These are phyloP conservation scores for Vigna nakashimae DNA, from an alignment of 306 rosid species.

Conservation along the genomic window DNA sequence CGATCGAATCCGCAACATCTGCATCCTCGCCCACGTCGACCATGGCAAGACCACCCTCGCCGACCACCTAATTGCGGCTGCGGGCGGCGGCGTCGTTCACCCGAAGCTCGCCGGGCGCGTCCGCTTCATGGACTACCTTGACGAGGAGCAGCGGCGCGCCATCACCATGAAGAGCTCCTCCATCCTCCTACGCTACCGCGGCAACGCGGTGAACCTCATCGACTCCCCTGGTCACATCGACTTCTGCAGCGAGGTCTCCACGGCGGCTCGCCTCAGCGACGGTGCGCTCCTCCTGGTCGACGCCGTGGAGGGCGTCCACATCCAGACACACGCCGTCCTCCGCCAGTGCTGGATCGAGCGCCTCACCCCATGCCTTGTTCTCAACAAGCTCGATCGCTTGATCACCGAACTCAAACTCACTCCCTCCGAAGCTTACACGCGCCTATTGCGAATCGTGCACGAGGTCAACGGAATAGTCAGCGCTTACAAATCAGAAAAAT, in stretches of 20 bases:
- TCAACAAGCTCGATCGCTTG: constrained; percentile 86
- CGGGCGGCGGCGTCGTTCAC: constrained; percentile 73
- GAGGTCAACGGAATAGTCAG: constrained; percentile 92
- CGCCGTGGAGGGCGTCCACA: constrained; percentile 92
- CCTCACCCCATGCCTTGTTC: constrained; percentile 81
- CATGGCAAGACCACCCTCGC: constrained; percentile 95
- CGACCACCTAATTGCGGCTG: constrained; percentile 82
- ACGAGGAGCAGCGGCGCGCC: constrained; percentile 88
- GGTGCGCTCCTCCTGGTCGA: constrained; percentile 88
- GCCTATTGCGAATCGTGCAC: constrained; percentile 70
- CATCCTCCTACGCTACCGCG: constrained; percentile 56
- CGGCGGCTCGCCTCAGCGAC: constrained; percentile 87
- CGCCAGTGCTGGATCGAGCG: constrained; percentile 95
- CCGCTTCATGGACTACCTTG: constrained; percentile 88
- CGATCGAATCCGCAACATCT: constrained; percentile 73
- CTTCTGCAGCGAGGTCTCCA: constrained; percentile 91
- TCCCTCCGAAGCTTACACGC: constrained; percentile 76
- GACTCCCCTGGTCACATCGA: constrained; percentile 97
- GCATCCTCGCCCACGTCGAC: constrained; percentile 90
- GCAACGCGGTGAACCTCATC: constrained; percentile 70
- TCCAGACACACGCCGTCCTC: constrained; percentile 88
- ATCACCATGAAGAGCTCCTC: constrained; percentile 96
- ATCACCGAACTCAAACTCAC: constrained; percentile 71
- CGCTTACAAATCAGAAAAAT: constrained; percentile 76
- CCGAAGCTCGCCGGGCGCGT: constrained; percentile 85